Evolutionary conservation across 2,329 filamentous ascomycete species (phyloP).

Genomic region (Aureobasidium leucospermi): DNA sequence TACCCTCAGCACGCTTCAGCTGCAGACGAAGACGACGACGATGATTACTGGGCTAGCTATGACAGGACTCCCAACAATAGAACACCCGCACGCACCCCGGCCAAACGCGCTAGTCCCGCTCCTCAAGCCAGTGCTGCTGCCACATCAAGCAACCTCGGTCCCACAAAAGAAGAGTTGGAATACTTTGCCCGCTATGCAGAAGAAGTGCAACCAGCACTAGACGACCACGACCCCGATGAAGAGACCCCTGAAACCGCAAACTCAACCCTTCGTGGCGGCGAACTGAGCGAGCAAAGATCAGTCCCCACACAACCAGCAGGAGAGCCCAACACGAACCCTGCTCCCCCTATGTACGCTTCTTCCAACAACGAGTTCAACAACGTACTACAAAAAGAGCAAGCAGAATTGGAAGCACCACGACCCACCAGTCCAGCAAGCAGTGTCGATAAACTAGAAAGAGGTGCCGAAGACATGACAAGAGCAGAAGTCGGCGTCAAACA

Average conservation of each 20-base stretch:
- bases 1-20: not conserved
- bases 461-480: slow-evolving; percentile 38
- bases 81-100: slow-evolving; percentile 48
- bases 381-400: slow-evolving; percentile 26
- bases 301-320: not conserved
- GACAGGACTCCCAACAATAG: slow-evolving; percentile 57
- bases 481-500: slow-evolving; percentile 69
- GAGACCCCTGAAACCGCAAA: slow-evolving; percentile 39
- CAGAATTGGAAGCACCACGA: slow-evolving; percentile 44
- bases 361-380: not conserved
- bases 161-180: slow-evolving; percentile 50
- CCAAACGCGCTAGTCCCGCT: slow-evolving; percentile 53
- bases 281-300: slow-evolving; percentile 26
- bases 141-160: not conserved
- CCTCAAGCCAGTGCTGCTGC: slow-evolving; percentile 32
- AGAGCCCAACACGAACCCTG: slow-evolving; percentile 10
- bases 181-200: slow-evolving; percentile 70
- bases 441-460: slow-evolving; percentile 51
- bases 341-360: slow-evolving; percentile 2
- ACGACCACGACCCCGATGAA: slow-evolving; percentile 74
- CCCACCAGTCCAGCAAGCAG: slow-evolving; percentile 40
- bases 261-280: slow-evolving; percentile 47
- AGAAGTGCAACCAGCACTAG: slow-evolving; percentile 73
- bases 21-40: slow-evolving; percentile 46
- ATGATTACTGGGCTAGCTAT: slow-evolving; percentile 75